These are phyloP conservation scores for Trichoderma gracile DNA, from an alignment of 2,329 filamentous ascomycete species.

Conservation along the genomic window DNA sequence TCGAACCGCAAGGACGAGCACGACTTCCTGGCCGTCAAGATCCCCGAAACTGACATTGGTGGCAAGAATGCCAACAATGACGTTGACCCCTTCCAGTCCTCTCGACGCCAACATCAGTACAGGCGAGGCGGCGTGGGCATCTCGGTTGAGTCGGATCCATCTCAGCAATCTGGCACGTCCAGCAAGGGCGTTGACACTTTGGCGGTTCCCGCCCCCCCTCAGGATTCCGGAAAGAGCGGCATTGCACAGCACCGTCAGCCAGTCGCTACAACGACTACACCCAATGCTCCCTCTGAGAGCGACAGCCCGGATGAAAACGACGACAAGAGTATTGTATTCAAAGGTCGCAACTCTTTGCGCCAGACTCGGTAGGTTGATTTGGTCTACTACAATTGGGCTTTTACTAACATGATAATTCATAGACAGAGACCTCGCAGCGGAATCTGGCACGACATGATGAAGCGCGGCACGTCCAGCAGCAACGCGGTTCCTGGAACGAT, in stretches of 20 bases:
- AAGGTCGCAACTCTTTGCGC: constrained; percentile 38
- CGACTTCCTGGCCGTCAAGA: background rate
- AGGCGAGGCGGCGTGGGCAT: background rate
- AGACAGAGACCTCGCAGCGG: constrained; percentile 47
- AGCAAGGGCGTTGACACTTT: background rate
- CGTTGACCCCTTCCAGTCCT: background rate
- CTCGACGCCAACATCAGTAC: background rate
- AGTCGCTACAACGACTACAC: background rate
- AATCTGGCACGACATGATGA: constrained; percentile 53
- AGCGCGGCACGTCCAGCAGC: constrained; percentile 53
- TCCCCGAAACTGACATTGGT: background rate
- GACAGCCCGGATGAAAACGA: constrained; percentile 38
- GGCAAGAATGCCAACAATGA: background rate
- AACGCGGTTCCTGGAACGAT: constrained; percentile 50
- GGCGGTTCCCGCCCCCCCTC: background rate
- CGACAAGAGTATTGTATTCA: constrained; percentile 42
- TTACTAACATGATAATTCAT: constrained; percentile 23
- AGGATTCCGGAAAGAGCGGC: constrained; percentile 7
- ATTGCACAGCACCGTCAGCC: background rate
- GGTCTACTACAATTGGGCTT: background rate
- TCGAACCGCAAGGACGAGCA: background rate
- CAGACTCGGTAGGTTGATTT: constrained; percentile 36
- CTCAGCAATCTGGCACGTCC: background rate
- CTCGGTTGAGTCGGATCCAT: background rate
- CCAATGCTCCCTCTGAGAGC: constrained; percentile 17